A percentile compares a stretch with the other conserved stretches of the same genome.
phyloP scores from a whole-genome alignment of 2,329 filamentous ascomycete species.

The Neopestalotiopsis sp. region DNA sequence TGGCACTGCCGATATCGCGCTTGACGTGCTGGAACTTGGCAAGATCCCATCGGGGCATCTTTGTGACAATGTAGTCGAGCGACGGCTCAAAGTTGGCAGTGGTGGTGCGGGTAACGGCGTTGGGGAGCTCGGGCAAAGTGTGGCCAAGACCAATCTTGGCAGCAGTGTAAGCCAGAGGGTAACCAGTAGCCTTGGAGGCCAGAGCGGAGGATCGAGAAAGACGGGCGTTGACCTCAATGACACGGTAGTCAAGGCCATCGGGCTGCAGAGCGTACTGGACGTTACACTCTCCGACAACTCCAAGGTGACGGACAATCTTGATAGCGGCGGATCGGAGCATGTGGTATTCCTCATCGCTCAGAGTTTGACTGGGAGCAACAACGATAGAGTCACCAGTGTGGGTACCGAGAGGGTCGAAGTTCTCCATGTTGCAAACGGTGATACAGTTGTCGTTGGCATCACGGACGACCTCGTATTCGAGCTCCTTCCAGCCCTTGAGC shows the following conservation, averaged over 20 bases:
- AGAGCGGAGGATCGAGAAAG: constrained; percentile 95
- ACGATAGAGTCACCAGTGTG: constrained; percentile 99
- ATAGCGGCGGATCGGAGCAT: constrained; percentile 98
- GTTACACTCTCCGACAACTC: constrained; percentile 98
- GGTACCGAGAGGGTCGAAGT: constrained; percentile 96
- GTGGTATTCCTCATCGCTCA: constrained; percentile 98
- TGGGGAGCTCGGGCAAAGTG: constrained; percentile 92
- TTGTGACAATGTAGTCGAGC: constrained; percentile 96
- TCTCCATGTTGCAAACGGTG: constrained; percentile 98
- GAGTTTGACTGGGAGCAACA: constrained; percentile 93
- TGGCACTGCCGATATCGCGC: constrained; percentile 94
- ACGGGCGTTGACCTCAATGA: constrained; percentile 99
- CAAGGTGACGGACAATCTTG: constrained; percentile 96
- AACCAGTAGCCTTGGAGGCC: constrained; percentile 97
- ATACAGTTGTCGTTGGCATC: constrained; percentile 99
- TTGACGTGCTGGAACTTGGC: constrained; percentile 99
- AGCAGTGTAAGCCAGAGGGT: constrained; percentile 94
- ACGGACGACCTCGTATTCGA: constrained; percentile 97
- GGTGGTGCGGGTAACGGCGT: constrained; percentile 97
- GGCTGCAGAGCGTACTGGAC: constrained; percentile 97
- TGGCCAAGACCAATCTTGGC: constrained; percentile 98
- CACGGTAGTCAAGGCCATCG: constrained; percentile 95
- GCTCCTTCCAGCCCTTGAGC: constrained; percentile 99
- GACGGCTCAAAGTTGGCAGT: constrained; percentile 99
- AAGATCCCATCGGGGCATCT: constrained; percentile 98